A percentile compares a stretch with the other conserved stretches of the same genome.
Evolutionary conservation across 257 asterid genomes (phyloP).

Genomic region (Plectranthus barbatus): DNA sequence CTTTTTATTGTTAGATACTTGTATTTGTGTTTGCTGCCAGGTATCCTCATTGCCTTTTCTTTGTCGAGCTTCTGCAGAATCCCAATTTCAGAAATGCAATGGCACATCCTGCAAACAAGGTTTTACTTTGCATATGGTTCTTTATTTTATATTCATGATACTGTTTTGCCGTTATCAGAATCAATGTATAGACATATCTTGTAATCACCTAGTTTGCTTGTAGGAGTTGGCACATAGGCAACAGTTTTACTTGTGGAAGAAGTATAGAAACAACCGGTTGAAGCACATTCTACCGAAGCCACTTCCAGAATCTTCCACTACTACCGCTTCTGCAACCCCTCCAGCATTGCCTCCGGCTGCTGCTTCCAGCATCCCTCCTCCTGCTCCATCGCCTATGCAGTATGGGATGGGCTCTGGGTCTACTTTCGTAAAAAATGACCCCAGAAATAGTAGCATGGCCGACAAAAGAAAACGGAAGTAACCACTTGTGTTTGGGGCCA

Average conservation of each 20-base stretch:
- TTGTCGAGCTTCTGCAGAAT: conserved; percentile 88
- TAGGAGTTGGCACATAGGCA: conserved; percentile 97
- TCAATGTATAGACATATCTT: background rate
- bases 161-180: too few relatives aligned
- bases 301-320: conserved; percentile 51
- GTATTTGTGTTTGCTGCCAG: conserved; percentile 23
- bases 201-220: conserved; percentile 21
- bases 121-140: conserved; percentile 5
- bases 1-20: background rate
- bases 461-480: conserved; percentile 88
- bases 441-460: conserved; percentile 44
- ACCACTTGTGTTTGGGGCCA: background rate
- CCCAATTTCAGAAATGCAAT: conserved; percentile 77
- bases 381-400: conserved; percentile 57
- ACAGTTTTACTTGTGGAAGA: conserved; percentile 93
- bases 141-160: too few relatives aligned
- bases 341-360: conserved; percentile 41
- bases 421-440: conserved; percentile 45
- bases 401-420: conserved; percentile 60
- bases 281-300: conserved; percentile 92
- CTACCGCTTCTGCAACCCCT: conserved; percentile 39
- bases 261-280: conserved; percentile 75
- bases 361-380: conserved; percentile 25
- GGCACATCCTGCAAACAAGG: conserved; percentile 98
- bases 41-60: conserved; percentile 91